Percentiles rank a stretch among this genome's conserved stretches.
phyloP scores from a whole-genome alignment of 2,329 filamentous ascomycete genomes.

The Penicillium psychrosexuale region DNA sequence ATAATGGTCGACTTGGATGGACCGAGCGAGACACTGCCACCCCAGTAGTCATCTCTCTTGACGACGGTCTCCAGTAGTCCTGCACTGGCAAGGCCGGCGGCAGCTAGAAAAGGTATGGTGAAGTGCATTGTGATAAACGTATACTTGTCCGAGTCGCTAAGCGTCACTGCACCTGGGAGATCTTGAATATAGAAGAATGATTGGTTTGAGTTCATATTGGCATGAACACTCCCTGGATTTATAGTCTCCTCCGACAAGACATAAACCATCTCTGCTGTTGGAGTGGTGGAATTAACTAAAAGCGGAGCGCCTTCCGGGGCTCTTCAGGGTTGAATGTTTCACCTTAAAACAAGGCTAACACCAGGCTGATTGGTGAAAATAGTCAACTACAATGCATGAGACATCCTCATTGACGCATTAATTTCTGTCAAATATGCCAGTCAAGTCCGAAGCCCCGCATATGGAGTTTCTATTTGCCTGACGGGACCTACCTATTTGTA shows the following conservation, averaged over 20 bases:
- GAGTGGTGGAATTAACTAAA: constrained; percentile 3
- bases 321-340: constrained; percentile 2
- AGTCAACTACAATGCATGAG: too few species aligned
- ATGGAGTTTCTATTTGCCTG: not conserved
- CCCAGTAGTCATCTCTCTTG: constrained; percentile 39
- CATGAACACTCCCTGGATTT: not conserved
- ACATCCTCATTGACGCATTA: constrained; percentile 8
- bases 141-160: not conserved
- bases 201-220: not conserved
- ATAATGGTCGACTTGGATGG: constrained; percentile 40
- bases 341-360: constrained; percentile 8
- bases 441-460: not conserved
- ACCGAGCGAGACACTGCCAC: constrained; percentile 40
- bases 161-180: not conserved
- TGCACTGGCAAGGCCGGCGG: constrained; percentile 10
- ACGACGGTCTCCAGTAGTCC: constrained; percentile 17
- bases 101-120: constrained; percentile 2
- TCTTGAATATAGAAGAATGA: not conserved
- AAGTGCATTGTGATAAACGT: constrained; percentile 7
- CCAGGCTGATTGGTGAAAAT: not conserved
- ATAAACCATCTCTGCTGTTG: not conserved
- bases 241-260: not conserved
- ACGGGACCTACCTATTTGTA: not conserved
- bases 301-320: not conserved
- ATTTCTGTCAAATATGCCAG: not conserved